These are phyloP conservation scores for Sclerospora graminicola DNA, from an alignment of 352 stramenopile species.

Conservation along the genomic window DNA sequence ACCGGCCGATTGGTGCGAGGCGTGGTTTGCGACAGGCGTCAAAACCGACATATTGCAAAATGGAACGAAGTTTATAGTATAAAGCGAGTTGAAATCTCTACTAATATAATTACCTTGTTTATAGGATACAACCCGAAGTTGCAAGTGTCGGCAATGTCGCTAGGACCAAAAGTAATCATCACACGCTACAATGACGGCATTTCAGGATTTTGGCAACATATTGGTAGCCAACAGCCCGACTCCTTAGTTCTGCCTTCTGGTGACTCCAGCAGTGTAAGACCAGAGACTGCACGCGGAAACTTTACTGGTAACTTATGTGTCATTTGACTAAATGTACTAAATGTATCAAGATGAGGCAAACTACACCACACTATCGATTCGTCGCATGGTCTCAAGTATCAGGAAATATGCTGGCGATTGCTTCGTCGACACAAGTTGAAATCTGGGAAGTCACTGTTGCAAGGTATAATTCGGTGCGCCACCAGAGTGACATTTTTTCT, in stretches of 20 bases:
- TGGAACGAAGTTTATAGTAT: constrained; percentile 7
- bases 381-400: constrained; percentile 21
- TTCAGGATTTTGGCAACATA: not conserved
- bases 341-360: too few species aligned
- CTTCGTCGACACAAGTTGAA: constrained; percentile 13
- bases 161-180: constrained; percentile 26
- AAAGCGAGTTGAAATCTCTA: not conserved
- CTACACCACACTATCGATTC: constrained; percentile 9
- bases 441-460: constrained; percentile 25
- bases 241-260: constrained; percentile 11
- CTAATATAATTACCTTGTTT: not conserved
- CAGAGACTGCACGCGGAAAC: too few species aligned
- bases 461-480: constrained; percentile 9
- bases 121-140: constrained; percentile 35
- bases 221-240: constrained; percentile 5
- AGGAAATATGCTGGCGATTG: constrained; percentile 22
- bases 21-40: constrained; percentile 14
- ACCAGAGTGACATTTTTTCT: not conserved
- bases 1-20: constrained; percentile 31
- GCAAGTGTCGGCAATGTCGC: constrained; percentile 25
- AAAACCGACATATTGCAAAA: constrained; percentile 31
- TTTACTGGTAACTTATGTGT: too few species aligned
- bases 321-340: too few species aligned
- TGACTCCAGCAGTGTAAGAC: constrained; percentile 4
- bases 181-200: constrained; percentile 9